These are phyloP conservation scores for Lentinus tigrinus DNA, from an alignment of 768 basidiomycete species.

Conservation along the genomic window DNA sequence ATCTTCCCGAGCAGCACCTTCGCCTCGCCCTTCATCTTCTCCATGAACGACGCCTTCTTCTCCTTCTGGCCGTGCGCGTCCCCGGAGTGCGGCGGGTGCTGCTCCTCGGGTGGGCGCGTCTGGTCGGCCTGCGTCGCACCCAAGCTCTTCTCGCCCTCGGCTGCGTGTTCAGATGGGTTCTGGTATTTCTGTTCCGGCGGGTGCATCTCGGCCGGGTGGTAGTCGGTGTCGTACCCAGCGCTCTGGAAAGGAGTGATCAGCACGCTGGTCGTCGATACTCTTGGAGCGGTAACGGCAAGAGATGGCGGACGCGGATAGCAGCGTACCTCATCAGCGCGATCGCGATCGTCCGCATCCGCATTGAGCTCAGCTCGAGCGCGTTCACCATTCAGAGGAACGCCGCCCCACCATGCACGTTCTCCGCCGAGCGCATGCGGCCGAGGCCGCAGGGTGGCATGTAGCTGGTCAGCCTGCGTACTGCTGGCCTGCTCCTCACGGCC, in stretches of 20 bases:
- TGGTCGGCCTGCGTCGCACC: constrained; percentile 17
- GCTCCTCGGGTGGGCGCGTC: constrained; percentile 10
- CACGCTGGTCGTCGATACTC: not conserved
- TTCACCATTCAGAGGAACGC: constrained; percentile 7
- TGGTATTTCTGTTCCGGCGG: constrained; percentile 8
- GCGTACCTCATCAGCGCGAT: not conserved
- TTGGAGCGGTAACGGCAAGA: not conserved
- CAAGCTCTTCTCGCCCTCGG: constrained; percentile 9
- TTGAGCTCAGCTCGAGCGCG: constrained; percentile 2
- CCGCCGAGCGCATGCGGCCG: constrained; percentile 24
- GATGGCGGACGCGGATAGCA: not conserved
- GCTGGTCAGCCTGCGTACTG: constrained; percentile 21
- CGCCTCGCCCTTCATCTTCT: constrained; percentile 33
- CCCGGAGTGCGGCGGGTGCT: constrained; percentile 1
- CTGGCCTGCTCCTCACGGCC: not conserved
- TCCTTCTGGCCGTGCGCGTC: constrained; percentile 12
- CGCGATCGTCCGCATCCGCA: not conserved
- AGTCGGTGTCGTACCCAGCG: constrained; percentile 25
- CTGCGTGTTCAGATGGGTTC: not conserved
- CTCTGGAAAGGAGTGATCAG: constrained; percentile 12
- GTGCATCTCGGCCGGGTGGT: constrained; percentile 27
- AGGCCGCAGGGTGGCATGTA: constrained; percentile 16
- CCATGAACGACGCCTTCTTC: constrained; percentile 29
- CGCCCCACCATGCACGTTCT: constrained; percentile 18
- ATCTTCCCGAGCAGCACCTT: constrained; percentile 29